A percentile compares a stretch with the other conserved stretches of the same genome.
Evolutionary conservation across 176 grass and related monocot genomes (phyloP).

Genomic region (Ensete ventricosum): DNA sequence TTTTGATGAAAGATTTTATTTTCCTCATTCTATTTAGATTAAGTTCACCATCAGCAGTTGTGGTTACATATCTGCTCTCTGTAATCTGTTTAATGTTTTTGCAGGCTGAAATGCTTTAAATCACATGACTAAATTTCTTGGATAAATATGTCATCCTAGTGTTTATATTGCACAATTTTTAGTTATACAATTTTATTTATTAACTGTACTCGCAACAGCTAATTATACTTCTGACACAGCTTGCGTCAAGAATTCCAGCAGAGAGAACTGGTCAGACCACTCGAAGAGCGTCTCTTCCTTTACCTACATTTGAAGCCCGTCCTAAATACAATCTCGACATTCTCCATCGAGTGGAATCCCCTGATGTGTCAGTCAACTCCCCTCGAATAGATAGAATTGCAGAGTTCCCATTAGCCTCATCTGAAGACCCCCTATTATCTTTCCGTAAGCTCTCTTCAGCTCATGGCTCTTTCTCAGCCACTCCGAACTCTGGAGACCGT

Average conservation of each 20-base stretch:
- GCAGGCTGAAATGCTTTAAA: no score
- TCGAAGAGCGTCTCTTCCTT: constrained; percentile 65
- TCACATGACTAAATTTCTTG: not conserved
- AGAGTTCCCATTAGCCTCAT: constrained; percentile 76
- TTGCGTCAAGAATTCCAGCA: constrained; percentile 24
- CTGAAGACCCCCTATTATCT: constrained; percentile 49
- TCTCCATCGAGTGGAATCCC: constrained; percentile 45
- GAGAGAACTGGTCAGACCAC: constrained; percentile 23
- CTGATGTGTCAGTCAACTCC: constrained; percentile 70
- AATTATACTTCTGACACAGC: constrained; percentile 10
- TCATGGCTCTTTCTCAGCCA: constrained; percentile 36
- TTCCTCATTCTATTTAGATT: no score
- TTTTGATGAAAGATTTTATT: no score
- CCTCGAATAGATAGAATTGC: constrained; percentile 84
- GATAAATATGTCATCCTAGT: not conserved
- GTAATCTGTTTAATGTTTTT: no score
- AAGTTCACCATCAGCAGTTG: no score
- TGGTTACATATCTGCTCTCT: no score
- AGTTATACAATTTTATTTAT: not conserved
- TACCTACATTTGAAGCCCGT: constrained; percentile 39
- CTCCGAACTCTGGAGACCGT: constrained; percentile 40
- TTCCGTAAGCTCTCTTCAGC: constrained; percentile 28
- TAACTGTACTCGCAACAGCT: not conserved
- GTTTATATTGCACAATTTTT: not conserved
- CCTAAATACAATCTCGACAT: constrained; percentile 32